Evolutionary conservation across 805 yeast species (phyloP), one percentile per base, ranked within the genome.

Genomic region (Wickerhamiella sergipiensis): DNA sequence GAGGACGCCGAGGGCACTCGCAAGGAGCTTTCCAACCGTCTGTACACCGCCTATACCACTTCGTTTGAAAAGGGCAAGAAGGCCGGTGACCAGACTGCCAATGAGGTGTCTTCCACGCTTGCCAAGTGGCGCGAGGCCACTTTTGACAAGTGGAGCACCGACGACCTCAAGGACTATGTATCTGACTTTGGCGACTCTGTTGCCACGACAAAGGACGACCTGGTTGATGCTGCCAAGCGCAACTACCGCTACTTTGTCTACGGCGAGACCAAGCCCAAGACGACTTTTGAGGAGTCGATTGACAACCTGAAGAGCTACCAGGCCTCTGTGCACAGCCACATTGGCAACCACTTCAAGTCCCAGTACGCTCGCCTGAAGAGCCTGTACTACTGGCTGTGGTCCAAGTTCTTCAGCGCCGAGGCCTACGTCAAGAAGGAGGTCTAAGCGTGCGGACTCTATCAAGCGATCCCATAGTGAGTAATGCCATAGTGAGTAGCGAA

Each of bases 81-180:
- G 45, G 65, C 72, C 42, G 52, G 49, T n/a, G 58, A 76, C 48
- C 69, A 71, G 45, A 65, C 72, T 1, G 58, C 77, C 47, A 65
- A 72, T 49, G 54, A 71, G 44, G 61, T 70, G 10, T 59, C 64
- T 44, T 63, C 65, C 48, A 57, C 66, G 6, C 54, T 71, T 3
- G 67, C 67, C 48, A 51, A 55, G 26, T 57, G 73, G 52, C 72
- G 69, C 55, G 72, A 71, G 38, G 70, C 69, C 39, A 64, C 74
- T 19, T 73, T 78, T 60, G 69, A 76, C 52, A 64, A 69, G 17
- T 78, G 83, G 83, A 64, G 77, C 3, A 68, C 74, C 23, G 67
- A 72, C 4, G 83, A 80, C 57, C 63, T 81, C 52, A 67, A 71
- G 57, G 74, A 73, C 53, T 81, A 84, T 78, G 63, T 81, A 33